phyloP scores from a whole-genome alignment of 805 yeast species.

The Brettanomyces bruxellensis region DNA sequence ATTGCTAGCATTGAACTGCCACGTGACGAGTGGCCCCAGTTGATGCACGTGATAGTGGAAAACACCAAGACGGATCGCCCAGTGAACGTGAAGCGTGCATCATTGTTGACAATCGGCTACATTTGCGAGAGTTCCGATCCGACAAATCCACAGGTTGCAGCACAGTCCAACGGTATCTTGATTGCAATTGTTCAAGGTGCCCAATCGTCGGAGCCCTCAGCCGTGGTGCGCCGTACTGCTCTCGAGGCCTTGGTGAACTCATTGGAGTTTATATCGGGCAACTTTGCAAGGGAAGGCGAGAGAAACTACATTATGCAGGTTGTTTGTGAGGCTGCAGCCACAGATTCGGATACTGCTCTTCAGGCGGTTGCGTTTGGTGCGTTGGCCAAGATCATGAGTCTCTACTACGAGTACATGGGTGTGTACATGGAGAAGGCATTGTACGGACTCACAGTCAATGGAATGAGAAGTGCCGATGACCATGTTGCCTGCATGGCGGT shows the following conservation, averaged over 20 bases:
- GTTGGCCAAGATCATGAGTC: constrained; percentile 80
- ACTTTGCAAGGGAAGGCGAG: constrained; percentile 90
- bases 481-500: constrained; percentile 96
- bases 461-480: constrained; percentile 80
- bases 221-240: constrained; percentile 78
- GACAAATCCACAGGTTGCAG: constrained; percentile 58
- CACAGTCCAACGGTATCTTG: constrained; percentile 85
- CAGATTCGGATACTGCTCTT: constrained; percentile 68
- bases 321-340: constrained; percentile 93
- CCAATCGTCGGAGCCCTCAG: constrained; percentile 67
- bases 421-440: constrained; percentile 96
- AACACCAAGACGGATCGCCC: constrained; percentile 77
- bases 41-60: constrained; percentile 75
- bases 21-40: constrained; percentile 76
- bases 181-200: constrained; percentile 98
- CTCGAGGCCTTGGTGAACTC: constrained; percentile 87
- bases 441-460: constrained; percentile 79
- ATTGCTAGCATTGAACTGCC: constrained; percentile 96
- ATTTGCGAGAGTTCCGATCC: constrained; percentile 95
- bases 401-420: constrained; percentile 84
- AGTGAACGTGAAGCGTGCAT: constrained; percentile 74
- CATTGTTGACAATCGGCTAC: constrained; percentile 84
- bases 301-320: constrained; percentile 97
- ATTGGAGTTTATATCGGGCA: constrained; percentile 76
- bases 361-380: constrained; percentile 97